phyloP scores from a whole-genome alignment of 495 filamentous ascomycete genomes.

The Stereocaulon alpinum region DNA sequence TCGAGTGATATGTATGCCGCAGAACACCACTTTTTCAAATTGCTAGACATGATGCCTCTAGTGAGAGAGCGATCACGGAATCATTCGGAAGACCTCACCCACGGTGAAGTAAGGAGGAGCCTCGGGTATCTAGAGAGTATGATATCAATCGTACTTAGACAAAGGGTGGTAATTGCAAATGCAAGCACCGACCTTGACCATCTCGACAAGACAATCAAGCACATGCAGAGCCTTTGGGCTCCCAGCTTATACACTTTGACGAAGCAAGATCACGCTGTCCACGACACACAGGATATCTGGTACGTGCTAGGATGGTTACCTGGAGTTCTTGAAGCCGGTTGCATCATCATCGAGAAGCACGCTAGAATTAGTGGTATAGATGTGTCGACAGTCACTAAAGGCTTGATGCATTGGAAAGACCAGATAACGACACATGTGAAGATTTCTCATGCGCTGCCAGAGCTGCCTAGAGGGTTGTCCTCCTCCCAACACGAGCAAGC shows the following conservation, averaged over 20 bases:
- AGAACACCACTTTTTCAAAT: constrained; percentile 69
- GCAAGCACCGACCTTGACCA: constrained; percentile 30
- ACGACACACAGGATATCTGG: constrained; percentile 2
- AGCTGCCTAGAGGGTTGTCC: constrained; percentile 43
- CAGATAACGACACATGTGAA: constrained; percentile 31
- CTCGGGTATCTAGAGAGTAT: constrained; percentile 76
- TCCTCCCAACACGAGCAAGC: constrained; percentile 36
- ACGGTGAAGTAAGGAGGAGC: constrained; percentile 64
- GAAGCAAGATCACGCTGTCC: constrained; percentile 20
- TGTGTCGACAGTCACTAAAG: constrained; percentile 31
- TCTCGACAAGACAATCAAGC: constrained; percentile 30
- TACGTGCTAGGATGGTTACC: constrained; percentile 38
- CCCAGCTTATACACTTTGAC: constrained; percentile 20
- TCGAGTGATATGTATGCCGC: constrained; percentile 20
- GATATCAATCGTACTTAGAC: constrained; percentile 53
- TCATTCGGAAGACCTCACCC: constrained; percentile 75
- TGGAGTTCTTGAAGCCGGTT: constrained; percentile 37
- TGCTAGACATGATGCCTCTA: constrained; percentile 58
- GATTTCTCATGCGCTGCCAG: constrained; percentile 38
- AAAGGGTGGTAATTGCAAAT: constrained; percentile 47
- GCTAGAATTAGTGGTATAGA: constrained; percentile 45
- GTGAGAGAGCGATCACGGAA: constrained; percentile 53
- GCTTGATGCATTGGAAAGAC: constrained; percentile 41
- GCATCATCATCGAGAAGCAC: constrained; percentile 45
- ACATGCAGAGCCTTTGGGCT: constrained; percentile 36